Evolutionary conservation across 1,139 yeast species (phyloP), one percentile per base, ranked within the genome.

Genomic region (Geotrichum klebahnii): DNA sequence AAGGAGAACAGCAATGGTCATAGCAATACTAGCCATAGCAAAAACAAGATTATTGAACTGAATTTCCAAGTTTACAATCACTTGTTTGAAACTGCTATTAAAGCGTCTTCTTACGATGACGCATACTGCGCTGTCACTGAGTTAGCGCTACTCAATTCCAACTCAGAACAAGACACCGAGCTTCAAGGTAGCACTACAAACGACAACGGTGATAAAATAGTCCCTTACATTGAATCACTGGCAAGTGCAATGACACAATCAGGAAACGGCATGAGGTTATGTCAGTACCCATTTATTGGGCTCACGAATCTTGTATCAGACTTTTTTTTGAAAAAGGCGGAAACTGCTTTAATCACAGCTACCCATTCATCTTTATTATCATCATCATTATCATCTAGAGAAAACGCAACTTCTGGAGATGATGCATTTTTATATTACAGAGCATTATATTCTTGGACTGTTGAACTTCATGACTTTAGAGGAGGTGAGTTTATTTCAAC

Each of bases 51-150:
- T 20, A 5, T 35, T n/a, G 36, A 36, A 16, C 29, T 51, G 16
- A 17, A 33, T 34, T 23, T 44, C 8, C 45, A 26, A 8, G 46
- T 57, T 17, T 55, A 54, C 39, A 49, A 37, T 16, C 44, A 54
- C 14, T 44, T 62, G 44, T 62, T 66, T 50, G 56, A 56, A 2
- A 48, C 55, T 19, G 61, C 66, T 1, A 44, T 64, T 5, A 46
- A 51, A 5, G 51, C 57, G 2, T 56, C 59, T 28, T 57, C 57
- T 29, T 60, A 56, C 39, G 61, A 60, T 31, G 59, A 59, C 20
- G 70, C 69, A 2, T 68, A 68, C 50, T 55, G 58, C 14, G 69
- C 69, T 3, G 22, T 65, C 29, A 55, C 55, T 12, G 66, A 63
- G 48, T 52, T 64, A n/a, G 48, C 54, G 20, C 40, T 52, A 33